Evolutionary conservation across 73 alveolate genomes (phyloP).

Genomic region (Paramecium caudatum): DNA sequence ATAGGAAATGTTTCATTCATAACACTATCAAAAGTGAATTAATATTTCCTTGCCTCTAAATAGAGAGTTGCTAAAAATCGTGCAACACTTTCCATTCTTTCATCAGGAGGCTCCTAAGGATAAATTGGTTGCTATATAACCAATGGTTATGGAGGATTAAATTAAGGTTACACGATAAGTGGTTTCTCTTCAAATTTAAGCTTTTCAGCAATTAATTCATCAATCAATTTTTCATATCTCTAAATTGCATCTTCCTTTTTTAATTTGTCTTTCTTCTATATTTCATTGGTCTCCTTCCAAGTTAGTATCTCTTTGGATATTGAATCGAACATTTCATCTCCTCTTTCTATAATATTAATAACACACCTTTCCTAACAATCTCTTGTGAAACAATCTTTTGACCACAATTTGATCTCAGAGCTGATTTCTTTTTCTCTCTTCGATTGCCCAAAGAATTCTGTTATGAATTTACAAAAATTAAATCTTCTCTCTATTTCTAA

Average conservation of each 20-base stretch:
- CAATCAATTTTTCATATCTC: constrained; percentile 1
- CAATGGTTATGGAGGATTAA: not conserved
- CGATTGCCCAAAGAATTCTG: not conserved
- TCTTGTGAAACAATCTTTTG: constrained; percentile 50
- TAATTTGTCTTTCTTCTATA: not conserved
- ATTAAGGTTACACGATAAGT: not conserved
- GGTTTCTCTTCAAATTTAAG: constrained; percentile 51
- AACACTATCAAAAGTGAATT: constrained; percentile 31
- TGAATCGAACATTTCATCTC: constrained; percentile 45
- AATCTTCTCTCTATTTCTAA: constrained; percentile 55
- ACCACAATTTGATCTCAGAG: constrained; percentile 43
- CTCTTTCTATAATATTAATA: constrained; percentile 37
- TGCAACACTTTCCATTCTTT: constrained; percentile 52
- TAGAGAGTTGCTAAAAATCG: constrained; percentile 45
- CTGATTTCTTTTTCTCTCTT: not conserved
- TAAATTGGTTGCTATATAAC: not conserved
- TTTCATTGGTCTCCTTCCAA: constrained; percentile 44
- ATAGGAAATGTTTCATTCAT: constrained; percentile 27
- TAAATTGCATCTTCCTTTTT: constrained; percentile 10
- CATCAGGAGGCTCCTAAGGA: constrained; percentile 54
- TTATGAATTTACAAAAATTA: constrained; percentile 24
- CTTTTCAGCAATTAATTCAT: constrained; percentile 43
- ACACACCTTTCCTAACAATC: not conserved
- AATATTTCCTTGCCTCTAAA: constrained; percentile 43
- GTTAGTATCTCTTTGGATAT: not conserved